A percentile compares a stretch with the other conserved stretches of the same genome.
phyloP scores from a whole-genome alignment of 768 basidiomycete genomes.

The Gloeopeniophorella convolvens region DNA sequence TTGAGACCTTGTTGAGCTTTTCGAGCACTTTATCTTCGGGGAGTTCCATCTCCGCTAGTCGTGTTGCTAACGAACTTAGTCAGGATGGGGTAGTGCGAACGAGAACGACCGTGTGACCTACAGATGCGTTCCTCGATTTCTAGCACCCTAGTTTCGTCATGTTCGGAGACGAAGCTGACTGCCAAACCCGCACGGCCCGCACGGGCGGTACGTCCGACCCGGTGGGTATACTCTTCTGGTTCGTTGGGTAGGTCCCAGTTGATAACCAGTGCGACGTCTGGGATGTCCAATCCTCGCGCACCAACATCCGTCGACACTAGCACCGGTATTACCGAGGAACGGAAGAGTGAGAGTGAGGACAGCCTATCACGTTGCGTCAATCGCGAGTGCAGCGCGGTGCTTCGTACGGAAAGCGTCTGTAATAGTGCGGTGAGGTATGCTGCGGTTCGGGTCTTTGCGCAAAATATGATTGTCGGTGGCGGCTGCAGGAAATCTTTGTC shows the following conservation, averaged over 20 bases:
- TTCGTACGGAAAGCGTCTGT: constrained; percentile 73
- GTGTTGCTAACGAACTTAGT: constrained; percentile 36
- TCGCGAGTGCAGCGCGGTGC: constrained; percentile 87
- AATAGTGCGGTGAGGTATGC: constrained; percentile 82
- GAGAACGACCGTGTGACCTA: constrained; percentile 36
- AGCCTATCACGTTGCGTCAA: constrained; percentile 89
- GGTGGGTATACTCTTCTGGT: constrained; percentile 92
- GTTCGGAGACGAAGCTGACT: constrained; percentile 91
- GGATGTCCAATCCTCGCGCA: constrained; percentile 91
- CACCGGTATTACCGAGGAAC: constrained; percentile 81
- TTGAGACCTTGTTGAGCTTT: constrained; percentile 81
- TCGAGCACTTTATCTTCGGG: constrained; percentile 80
- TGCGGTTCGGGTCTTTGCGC: constrained; percentile 74
- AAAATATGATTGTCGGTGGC: constrained; percentile 96
- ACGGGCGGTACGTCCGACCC: constrained; percentile 90
- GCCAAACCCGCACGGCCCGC: constrained; percentile 86
- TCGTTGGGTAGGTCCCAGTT: constrained; percentile 95
- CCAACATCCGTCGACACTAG: constrained; percentile 95
- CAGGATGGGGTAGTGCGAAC: not conserved
- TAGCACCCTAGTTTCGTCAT: constrained; percentile 79
- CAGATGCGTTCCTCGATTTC: constrained; percentile 83
- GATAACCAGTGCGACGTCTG: constrained; percentile 91
- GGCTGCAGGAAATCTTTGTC: constrained; percentile 60
- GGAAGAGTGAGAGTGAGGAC: constrained; percentile 77
- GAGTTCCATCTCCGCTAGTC: constrained; percentile 65